Conservation (phyloP, 2,329 filamentous ascomycete species). For the Colletotrichum tamarilloi region DNA sequence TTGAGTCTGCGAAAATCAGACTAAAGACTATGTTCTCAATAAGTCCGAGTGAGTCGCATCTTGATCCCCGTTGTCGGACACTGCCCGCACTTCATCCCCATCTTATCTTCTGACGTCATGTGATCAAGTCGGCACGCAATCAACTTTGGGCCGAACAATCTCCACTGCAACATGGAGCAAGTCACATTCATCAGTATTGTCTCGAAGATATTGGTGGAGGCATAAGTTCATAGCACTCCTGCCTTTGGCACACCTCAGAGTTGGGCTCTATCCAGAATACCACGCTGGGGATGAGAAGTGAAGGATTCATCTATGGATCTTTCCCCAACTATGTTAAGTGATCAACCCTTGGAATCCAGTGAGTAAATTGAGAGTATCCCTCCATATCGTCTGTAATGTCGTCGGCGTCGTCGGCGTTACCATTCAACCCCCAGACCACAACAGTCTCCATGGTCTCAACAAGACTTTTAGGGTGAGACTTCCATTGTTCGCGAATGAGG, state of each 20-base stretch:
- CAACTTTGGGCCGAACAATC: not conserved
- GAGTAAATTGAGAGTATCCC: no score
- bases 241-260: no score
- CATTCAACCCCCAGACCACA: not conserved
- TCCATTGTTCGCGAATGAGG: not conserved
- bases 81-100: conserved; percentile 17
- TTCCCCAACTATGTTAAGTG: not conserved
- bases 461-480: not conserved
- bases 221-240: not conserved
- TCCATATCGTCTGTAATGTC: no score
- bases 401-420: not conserved
- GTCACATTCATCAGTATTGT: not conserved
- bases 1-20: not conserved
- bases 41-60: not conserved
- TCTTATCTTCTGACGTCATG: conserved; percentile 31
- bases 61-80: not conserved
- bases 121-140: conserved; percentile 17
- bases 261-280: no score
- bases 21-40: not conserved
- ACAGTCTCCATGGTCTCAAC: not conserved
- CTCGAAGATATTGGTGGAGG: not conserved
- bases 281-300: no score
- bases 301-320: no score
- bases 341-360: not conserved
- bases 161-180: not conserved